Conservation (phyloP, 192 early-diverging fungal genomes). For the Linnemannia zychae region DNA sequence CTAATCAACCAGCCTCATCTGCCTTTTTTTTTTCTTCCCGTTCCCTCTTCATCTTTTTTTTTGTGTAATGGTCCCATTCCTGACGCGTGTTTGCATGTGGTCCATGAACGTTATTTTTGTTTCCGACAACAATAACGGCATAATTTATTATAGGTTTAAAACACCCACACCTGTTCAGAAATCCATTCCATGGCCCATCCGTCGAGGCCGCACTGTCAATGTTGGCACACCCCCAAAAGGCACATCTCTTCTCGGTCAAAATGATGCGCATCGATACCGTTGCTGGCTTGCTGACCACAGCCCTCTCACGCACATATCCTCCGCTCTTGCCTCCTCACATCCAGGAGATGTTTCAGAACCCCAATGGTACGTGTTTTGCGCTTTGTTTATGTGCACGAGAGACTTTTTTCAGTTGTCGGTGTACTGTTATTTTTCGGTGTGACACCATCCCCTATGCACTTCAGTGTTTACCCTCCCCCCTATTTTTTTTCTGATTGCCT, state of each 20-base stretch:
- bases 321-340: conserved; percentile 48
- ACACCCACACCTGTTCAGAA: conserved; percentile 47
- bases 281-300: conserved; percentile 45
- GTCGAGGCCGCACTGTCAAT: conserved; percentile 43
- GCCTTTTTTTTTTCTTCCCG: neutral
- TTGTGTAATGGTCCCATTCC: neutral
- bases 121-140: neutral
- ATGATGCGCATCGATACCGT: conserved; percentile 56
- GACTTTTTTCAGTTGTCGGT: no score
- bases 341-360: conserved; percentile 55
- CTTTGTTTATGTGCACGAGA: neutral
- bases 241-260: conserved; percentile 43
- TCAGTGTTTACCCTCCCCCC: no score
- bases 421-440: no score
- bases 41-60: neutral
- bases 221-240: conserved; percentile 34
- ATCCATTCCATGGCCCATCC: conserved; percentile 38
- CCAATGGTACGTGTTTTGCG: conserved; percentile 27
- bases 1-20: conserved; percentile 1
- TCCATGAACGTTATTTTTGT: neutral
- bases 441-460: no score
- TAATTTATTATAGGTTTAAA: conserved; percentile 30
- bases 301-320: conserved; percentile 48
- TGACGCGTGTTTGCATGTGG: conserved; percentile 5
- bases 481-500: no score